Evolutionary conservation across 2,329 filamentous ascomycete genomes (phyloP).

Genomic region (Ophiostoma triangulosporum): DNA sequence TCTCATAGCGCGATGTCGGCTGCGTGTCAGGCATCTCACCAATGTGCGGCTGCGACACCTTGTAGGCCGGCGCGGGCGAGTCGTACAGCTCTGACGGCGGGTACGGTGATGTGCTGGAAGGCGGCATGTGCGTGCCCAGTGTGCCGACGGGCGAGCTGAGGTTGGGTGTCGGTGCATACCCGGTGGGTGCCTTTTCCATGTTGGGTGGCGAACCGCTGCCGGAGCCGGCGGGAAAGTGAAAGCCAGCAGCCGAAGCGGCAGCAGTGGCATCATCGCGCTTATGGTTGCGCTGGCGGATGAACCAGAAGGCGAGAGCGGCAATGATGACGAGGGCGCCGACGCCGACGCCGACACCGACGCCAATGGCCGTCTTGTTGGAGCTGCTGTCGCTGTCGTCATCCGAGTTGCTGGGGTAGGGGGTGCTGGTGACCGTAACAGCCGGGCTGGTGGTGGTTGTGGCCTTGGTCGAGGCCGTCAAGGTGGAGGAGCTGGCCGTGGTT

Average conservation of each 20-base stretch:
- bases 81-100: slow-evolving; percentile 2
- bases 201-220: not conserved
- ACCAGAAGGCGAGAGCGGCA: not conserved
- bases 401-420: too few relatives aligned
- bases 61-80: not conserved
- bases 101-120: not conserved
- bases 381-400: too few relatives aligned
- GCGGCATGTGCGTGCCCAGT: not conserved
- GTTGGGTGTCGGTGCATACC: slow-evolving; percentile 1
- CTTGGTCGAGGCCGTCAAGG: not conserved
- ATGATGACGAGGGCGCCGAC: not conserved
- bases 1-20: not conserved
- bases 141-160: not conserved
- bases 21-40: not conserved
- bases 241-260: not conserved
- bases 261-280: not conserved
- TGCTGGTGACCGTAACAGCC: not conserved
- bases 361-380: slow-evolving; percentile 4
- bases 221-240: not conserved
- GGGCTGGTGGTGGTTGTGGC: not conserved
- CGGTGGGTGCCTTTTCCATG: not conserved
- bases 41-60: not conserved
- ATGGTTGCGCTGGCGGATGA: slow-evolving; percentile 2
- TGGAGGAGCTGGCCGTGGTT: not conserved
- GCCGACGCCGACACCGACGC: slow-evolving; percentile 7